These are phyloP conservation scores for Spizellomyces sp. DNA, from an alignment of 192 early-diverging fungal genomes.

Conservation along the genomic window DNA sequence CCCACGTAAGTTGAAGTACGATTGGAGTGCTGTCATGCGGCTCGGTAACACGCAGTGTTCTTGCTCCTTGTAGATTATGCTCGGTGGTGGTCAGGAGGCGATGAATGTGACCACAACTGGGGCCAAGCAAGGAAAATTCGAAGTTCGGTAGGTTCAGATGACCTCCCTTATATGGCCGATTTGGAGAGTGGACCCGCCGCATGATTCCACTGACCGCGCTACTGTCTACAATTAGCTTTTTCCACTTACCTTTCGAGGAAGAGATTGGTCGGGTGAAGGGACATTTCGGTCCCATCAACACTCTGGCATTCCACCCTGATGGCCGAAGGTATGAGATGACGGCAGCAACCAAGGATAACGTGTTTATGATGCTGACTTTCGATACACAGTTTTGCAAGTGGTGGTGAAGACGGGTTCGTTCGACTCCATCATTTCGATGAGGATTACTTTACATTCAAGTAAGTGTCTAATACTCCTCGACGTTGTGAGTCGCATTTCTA, in stretches of 20 bases:
- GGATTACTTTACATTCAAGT: slow-evolving; percentile 92
- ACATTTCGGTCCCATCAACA: slow-evolving; percentile 99
- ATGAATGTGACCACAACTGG: slow-evolving; percentile 94
- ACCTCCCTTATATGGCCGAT: background rate
- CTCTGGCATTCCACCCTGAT: slow-evolving; percentile 93
- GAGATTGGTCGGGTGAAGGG: slow-evolving; percentile 97
- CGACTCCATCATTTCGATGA: slow-evolving; percentile 95
- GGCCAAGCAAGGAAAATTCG: slow-evolving; percentile 93
- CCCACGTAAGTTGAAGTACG: slow-evolving; percentile 36
- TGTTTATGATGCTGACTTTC: slow-evolving; percentile 21
- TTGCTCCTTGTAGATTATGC: slow-evolving; percentile 23
- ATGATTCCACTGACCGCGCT: background rate
- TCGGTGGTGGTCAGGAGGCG: slow-evolving; percentile 98
- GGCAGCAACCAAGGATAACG: background rate
- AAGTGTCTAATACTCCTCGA: slow-evolving; percentile 3
- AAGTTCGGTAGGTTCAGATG: slow-evolving; percentile 52
- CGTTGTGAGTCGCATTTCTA: background rate
- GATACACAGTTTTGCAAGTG: slow-evolving; percentile 74
- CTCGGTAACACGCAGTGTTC: background rate
- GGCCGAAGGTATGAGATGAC: slow-evolving; percentile 63
- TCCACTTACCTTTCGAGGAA: slow-evolving; percentile 94
- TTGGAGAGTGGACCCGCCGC: background rate
- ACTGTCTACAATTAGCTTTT: slow-evolving; percentile 66
- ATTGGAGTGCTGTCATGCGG: background rate
- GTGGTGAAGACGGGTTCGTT: slow-evolving; percentile 98